These are phyloP conservation scores for Aspergillus panamensis DNA, from an alignment of 495 filamentous ascomycete genomes.

Conservation along the genomic window DNA sequence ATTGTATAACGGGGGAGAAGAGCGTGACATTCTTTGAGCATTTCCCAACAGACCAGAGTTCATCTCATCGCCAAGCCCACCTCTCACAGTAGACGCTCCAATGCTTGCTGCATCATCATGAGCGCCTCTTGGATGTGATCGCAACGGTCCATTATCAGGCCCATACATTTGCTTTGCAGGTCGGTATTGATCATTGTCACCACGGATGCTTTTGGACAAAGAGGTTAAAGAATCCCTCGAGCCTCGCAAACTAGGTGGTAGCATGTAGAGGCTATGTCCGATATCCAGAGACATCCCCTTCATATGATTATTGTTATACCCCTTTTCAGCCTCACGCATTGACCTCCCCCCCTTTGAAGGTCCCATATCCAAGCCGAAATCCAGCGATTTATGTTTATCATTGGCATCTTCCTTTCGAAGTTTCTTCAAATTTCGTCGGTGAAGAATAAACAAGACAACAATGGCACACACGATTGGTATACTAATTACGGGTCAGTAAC, in stretches of 20 bases:
- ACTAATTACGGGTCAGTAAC: conserved; percentile 45
- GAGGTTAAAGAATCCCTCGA: conserved; percentile 85
- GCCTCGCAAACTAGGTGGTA: conserved; percentile 74
- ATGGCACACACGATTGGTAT: conserved; percentile 71
- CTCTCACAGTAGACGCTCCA: conserved; percentile 47
- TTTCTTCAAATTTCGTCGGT: conserved; percentile 70
- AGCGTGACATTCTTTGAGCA: conserved; percentile 63
- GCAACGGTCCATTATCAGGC: conserved; percentile 57
- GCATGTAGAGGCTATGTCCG: conserved; percentile 67
- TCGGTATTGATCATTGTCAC: conserved; percentile 79
- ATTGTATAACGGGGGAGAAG: conserved; percentile 50
- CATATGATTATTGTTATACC: conserved; percentile 47
- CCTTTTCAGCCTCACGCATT: conserved; percentile 50
- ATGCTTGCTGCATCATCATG: conserved; percentile 63
- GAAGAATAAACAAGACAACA: conserved; percentile 67
- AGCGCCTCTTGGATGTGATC: conserved; percentile 45
- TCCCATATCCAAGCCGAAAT: conserved; percentile 76
- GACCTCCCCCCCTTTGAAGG: conserved; percentile 31
- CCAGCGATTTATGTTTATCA: conserved; percentile 87
- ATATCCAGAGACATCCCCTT: conserved; percentile 81
- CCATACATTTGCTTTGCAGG: conserved; percentile 58
- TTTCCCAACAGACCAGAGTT: conserved; percentile 59
- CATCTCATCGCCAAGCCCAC: conserved; percentile 49
- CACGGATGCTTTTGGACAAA: conserved; percentile 65
- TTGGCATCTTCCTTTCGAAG: conserved; percentile 74